Percentiles rank a stretch among this genome's conserved stretches.
Evolutionary conservation across 108 stramenopile genomes (phyloP).

Genomic region (Conticribra guillardii): DNA sequence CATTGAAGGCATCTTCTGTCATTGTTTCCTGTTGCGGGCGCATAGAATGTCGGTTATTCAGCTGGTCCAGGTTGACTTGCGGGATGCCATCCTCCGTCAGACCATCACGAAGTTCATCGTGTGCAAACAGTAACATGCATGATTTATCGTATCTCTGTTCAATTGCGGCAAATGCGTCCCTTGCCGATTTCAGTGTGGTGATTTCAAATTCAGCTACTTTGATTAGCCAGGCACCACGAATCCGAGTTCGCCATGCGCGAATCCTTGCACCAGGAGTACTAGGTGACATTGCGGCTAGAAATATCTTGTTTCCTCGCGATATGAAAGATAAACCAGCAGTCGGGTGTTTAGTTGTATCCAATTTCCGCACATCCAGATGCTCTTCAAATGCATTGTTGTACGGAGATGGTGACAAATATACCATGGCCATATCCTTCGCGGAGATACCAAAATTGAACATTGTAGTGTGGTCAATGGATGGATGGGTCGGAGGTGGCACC

Average conservation of each 20-base stretch:
- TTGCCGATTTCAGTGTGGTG: too few species aligned
- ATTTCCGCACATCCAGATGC: conserved; percentile 6
- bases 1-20: neutral
- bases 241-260: conserved; percentile 4
- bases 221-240: conserved; percentile 10
- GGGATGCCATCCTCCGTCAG: too few species aligned
- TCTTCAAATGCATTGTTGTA: conserved; percentile 8
- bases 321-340: neutral
- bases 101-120: neutral
- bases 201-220: neutral
- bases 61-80: too few species aligned
- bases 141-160: too few species aligned
- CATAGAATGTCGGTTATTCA: neutral
- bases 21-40: neutral
- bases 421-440: conserved; percentile 2
- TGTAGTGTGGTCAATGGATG: too few species aligned
- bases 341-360: neutral
- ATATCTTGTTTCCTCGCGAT: neutral
- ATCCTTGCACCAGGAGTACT: conserved; percentile 11
- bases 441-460: too few species aligned
- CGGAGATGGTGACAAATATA: conserved; percentile 3
- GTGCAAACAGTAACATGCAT: neutral
- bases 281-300: neutral
- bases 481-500: too few species aligned
- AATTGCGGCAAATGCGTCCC: too few species aligned